Evolutionary conservation across 495 filamentous ascomycete genomes (phyloP).

Genomic region (Amphirosellinia nigrospora): DNA sequence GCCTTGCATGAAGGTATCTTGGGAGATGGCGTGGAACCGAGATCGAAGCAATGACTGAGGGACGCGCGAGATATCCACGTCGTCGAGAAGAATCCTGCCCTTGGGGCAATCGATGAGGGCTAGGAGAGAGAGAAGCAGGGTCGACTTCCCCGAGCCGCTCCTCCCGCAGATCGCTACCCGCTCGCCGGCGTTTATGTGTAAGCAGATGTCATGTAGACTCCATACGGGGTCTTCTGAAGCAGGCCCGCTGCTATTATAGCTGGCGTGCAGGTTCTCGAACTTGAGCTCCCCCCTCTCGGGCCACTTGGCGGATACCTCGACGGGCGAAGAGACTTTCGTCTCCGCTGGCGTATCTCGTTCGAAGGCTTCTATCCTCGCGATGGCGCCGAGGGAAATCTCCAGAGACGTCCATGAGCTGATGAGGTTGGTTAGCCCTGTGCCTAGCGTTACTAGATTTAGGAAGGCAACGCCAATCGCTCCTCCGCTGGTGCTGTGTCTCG

Average conservation of each 20-base stretch:
- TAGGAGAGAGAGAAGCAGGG: slow-evolving; percentile 45
- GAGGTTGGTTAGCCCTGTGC: slow-evolving; percentile 42
- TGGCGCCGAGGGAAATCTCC: slow-evolving; percentile 59
- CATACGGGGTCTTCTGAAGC: slow-evolving; percentile 20
- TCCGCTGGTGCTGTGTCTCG: slow-evolving; percentile 21
- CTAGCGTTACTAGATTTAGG: slow-evolving; percentile 35
- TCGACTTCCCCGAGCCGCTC: slow-evolving; percentile 50
- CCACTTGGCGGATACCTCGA: slow-evolving; percentile 38
- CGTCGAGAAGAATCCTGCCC: slow-evolving; percentile 45
- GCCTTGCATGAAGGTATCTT: slow-evolving; percentile 41
- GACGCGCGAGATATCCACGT: slow-evolving; percentile 38
- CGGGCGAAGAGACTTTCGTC: slow-evolving; percentile 30
- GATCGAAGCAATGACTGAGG: slow-evolving; percentile 37
- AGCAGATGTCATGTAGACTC: slow-evolving; percentile 38
- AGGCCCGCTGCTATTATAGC: not conserved
- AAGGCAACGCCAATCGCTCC: slow-evolving; percentile 41
- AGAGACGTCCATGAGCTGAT: slow-evolving; percentile 53
- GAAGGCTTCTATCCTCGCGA: slow-evolving; percentile 53
- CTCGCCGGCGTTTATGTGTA: slow-evolving; percentile 45
- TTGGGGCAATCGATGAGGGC: slow-evolving; percentile 39
- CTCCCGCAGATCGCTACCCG: slow-evolving; percentile 42
- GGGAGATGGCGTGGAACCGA: slow-evolving; percentile 50
- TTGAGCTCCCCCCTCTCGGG: slow-evolving; percentile 41
- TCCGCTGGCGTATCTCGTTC: slow-evolving; percentile 43
- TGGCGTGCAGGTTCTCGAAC: slow-evolving; percentile 42